These are phyloP conservation scores for Curvularia verruculosa DNA, from an alignment of 2,329 filamentous ascomycete genomes.

Conservation along the genomic window DNA sequence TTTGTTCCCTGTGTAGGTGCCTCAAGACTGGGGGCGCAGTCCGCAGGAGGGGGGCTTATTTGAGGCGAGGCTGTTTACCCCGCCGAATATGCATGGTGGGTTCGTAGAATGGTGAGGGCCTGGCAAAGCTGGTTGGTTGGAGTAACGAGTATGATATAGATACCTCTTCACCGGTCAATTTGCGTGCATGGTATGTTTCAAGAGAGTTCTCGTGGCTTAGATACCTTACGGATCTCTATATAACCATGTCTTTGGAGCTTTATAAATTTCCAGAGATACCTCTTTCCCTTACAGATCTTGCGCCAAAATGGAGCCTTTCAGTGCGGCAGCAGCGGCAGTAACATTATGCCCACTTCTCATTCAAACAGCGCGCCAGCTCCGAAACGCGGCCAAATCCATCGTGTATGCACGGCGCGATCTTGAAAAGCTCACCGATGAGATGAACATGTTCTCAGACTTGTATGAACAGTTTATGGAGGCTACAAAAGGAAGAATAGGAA, in stretches of 20 bases:
- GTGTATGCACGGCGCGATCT: neutral
- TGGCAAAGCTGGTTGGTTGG: neutral
- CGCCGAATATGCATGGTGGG: neutral
- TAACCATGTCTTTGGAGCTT: neutral
- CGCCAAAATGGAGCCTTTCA: neutral
- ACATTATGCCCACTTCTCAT: neutral
- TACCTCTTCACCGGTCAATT: neutral
- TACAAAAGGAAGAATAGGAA: neutral
- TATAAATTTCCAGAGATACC: neutral
- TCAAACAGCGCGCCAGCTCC: neutral
- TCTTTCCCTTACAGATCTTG: conserved; percentile 3
- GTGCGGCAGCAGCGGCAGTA: neutral
- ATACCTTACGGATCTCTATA: neutral
- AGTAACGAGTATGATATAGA: neutral
- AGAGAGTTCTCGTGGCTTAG: neutral
- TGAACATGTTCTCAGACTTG: neutral
- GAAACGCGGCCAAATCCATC: neutral
- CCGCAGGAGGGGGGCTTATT: neutral
- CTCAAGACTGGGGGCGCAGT: neutral
- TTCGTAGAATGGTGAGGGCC: neutral
- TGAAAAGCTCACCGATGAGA: neutral
- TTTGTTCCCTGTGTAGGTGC: neutral
- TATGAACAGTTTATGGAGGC: neutral
- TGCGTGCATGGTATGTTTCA: neutral
- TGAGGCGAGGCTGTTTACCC: neutral